A percentile compares a stretch with the other conserved stretches of the same genome.
Evolutionary conservation across 2,329 filamentous ascomycete species (phyloP).

Genomic region (Ophiognomonia clavigignenti-juglandacearum): DNA sequence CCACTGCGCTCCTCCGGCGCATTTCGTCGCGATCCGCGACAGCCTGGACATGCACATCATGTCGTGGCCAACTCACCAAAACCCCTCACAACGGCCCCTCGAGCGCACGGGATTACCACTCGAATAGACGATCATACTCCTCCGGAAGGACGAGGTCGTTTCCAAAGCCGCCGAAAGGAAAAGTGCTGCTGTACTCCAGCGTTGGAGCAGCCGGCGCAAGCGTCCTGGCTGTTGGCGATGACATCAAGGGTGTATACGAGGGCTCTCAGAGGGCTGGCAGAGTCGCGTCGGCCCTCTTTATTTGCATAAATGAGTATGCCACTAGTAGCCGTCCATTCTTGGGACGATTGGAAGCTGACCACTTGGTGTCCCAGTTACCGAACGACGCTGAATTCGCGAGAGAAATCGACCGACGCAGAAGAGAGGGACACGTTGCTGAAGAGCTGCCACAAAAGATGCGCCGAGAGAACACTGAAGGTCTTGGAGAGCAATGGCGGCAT

Average conservation of each 20-base stretch:
- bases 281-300: slow-evolving; percentile 66
- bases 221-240: slow-evolving; percentile 53
- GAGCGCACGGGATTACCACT: background rate
- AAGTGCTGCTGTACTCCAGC: slow-evolving; percentile 44
- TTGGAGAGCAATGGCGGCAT: slow-evolving; percentile 96
- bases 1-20: no score
- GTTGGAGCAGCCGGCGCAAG: slow-evolving; percentile 45
- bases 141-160: slow-evolving; percentile 1
- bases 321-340: background rate
- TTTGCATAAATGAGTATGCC: slow-evolving; percentile 85
- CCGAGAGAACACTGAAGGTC: slow-evolving; percentile 77
- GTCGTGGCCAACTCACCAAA: slow-evolving; percentile 2
- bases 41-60: slow-evolving; percentile 15
- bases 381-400: slow-evolving; percentile 68
- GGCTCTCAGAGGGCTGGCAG: slow-evolving; percentile 73
- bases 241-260: slow-evolving; percentile 72
- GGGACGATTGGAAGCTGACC: slow-evolving; percentile 12
- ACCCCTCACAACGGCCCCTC: background rate
- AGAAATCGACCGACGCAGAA: slow-evolving; percentile 55
- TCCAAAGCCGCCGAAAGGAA: slow-evolving; percentile 19
- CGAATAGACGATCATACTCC: slow-evolving; percentile 5
- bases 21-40: no score
- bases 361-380: slow-evolving; percentile 63
- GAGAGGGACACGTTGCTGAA: slow-evolving; percentile 66
- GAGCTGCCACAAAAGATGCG: slow-evolving; percentile 88